phyloP scores from a whole-genome alignment of 2,329 filamentous ascomycete genomes.

The Fonsecaea multimorphosa region DNA sequence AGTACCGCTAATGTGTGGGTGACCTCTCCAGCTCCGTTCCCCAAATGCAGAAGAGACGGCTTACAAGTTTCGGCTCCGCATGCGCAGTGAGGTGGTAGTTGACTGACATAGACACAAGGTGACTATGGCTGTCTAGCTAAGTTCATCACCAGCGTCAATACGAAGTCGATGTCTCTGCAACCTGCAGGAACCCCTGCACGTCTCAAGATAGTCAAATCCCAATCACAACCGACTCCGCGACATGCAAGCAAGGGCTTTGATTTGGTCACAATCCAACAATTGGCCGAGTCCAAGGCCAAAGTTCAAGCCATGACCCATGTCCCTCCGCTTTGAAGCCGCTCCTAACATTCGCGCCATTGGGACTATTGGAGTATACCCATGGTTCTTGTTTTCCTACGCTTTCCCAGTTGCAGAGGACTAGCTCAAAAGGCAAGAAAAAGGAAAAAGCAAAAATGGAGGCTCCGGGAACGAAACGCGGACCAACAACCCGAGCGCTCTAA shows the following conservation, averaged over 20 bases:
- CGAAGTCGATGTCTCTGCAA: constrained; percentile 2
- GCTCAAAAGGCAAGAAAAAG: not conserved
- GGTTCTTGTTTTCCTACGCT: not conserved
- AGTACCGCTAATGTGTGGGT: not conserved
- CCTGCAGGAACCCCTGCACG: constrained; percentile 5
- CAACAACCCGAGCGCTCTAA: not conserved
- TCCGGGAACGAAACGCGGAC: not conserved
- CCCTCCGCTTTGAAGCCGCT: not conserved
- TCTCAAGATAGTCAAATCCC: constrained; percentile 1
- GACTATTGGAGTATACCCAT: not conserved
- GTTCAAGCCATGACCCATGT: constrained; percentile 1
- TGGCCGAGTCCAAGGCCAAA: not conserved
- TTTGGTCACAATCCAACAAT: not conserved
- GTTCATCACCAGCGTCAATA: not conserved
- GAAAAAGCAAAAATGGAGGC: not conserved
- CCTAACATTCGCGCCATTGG: not conserved
- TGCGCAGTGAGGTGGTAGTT: not conserved
- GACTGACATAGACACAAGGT: not conserved
- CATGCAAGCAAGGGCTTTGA: not conserved
- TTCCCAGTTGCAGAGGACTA: not conserved
- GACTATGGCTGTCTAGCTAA: not conserved
- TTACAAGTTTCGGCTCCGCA: constrained; percentile 3
- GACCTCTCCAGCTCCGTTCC: not conserved
- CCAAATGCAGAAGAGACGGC: not conserved
- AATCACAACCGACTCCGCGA: not conserved